Conservation (phyloP, 208 protist genomes). For the Phytomonas serpens region DNA sequence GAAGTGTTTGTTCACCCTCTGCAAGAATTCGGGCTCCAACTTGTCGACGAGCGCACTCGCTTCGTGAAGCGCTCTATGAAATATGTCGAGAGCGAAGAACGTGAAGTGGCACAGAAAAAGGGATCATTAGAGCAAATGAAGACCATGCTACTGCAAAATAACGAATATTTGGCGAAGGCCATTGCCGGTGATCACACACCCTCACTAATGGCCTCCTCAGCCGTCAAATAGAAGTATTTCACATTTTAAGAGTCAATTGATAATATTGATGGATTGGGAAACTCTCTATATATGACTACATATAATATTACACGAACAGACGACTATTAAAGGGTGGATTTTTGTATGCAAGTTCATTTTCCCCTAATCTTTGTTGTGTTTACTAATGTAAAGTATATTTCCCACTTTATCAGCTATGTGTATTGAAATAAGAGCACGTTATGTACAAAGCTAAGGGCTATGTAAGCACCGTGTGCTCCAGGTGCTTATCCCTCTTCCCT, state of each 20-base stretch:
- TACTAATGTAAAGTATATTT: constrained; percentile 5
- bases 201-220: not conserved
- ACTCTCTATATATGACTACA: not conserved
- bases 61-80: constrained; percentile 71
- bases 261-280: not conserved
- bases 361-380: constrained; percentile 5
- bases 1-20: constrained; percentile 63
- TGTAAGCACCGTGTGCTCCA: not conserved
- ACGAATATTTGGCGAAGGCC: constrained; percentile 28
- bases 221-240: not conserved
- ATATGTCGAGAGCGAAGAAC: constrained; percentile 75
- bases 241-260: not conserved
- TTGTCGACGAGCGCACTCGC: constrained; percentile 48
- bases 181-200: constrained; percentile 5
- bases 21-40: constrained; percentile 63
- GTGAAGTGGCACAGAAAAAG: constrained; percentile 53
- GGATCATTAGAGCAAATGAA: constrained; percentile 51
- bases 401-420: not conserved
- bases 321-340: not conserved
- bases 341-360: constrained; percentile 5
- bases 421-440: constrained; percentile 3
- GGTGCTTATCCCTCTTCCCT: not conserved
- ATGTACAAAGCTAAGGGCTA: not conserved
- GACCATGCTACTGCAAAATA: constrained; percentile 49
- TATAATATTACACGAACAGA: not conserved